A percentile compares a stretch with the other conserved stretches of the same genome.
Conservation (phyloP, 176 grass and related monocot genomes). For the Puccinellia tenuiflora region DNA sequence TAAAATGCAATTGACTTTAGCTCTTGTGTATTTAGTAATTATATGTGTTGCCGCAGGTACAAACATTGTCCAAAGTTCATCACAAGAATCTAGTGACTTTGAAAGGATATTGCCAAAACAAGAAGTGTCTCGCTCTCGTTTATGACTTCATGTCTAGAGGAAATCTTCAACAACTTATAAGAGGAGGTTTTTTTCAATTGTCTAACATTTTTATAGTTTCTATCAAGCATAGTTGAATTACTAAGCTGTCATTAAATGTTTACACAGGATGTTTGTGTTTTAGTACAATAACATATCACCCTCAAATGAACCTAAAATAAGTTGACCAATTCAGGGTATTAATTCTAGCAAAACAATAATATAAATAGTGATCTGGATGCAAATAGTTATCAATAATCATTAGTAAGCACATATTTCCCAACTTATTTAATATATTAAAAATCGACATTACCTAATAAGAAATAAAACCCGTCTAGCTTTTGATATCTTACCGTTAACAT, state of each 20-base stretch:
- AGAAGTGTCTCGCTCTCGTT: slow-evolving; percentile 29
- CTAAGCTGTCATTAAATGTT: not conserved
- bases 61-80: slow-evolving; percentile 27
- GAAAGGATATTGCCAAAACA: slow-evolving; percentile 42
- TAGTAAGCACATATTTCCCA: not conserved
- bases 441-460: not conserved
- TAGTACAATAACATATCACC: not conserved
- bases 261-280: not conserved
- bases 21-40: not conserved
- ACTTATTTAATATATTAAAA: not conserved
- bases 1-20: not conserved
- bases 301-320: not conserved
- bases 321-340: not conserved
- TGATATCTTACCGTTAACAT: not conserved
- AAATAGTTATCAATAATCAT: not conserved
- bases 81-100: slow-evolving; percentile 41
- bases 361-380: not conserved
- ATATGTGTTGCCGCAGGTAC: not conserved
- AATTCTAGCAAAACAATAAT: not conserved
- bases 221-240: not conserved
- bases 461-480: not conserved
- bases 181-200: not conserved
- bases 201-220: not conserved
- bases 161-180: slow-evolving; percentile 38
- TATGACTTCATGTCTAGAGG: slow-evolving; percentile 43